Evolutionary conservation across 164 flowering plant genomes (phyloP).

Genomic region (Houttuynia cordata): DNA sequence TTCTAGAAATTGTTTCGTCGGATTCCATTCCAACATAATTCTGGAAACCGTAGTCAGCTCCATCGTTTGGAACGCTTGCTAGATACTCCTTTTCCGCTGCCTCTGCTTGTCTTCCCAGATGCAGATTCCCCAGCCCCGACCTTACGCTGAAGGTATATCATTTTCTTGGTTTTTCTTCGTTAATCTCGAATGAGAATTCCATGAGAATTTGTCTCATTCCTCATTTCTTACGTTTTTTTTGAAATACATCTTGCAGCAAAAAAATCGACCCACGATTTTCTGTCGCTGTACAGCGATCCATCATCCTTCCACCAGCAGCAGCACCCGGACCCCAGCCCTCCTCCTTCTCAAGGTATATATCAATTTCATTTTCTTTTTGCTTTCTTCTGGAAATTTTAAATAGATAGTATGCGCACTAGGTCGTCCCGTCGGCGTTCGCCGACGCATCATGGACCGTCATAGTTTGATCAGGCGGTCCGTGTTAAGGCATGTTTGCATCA

Average conservation of each 20-base stretch:
- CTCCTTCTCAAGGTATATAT: slow-evolving; percentile 55
- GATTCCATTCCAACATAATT: not conserved
- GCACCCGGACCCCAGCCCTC: slow-evolving; percentile 54
- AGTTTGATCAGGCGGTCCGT: too few relatives aligned
- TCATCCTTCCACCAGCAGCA: slow-evolving; percentile 43
- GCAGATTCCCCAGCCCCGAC: slow-evolving; percentile 78
- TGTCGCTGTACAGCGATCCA: slow-evolving; percentile 56
- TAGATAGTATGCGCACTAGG: too few relatives aligned
- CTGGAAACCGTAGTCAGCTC: not conserved
- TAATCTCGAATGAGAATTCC: not conserved
- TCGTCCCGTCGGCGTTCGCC: too few relatives aligned
- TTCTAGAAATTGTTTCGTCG: not conserved
- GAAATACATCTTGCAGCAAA: slow-evolving; percentile 27
- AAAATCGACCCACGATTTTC: slow-evolving; percentile 75
- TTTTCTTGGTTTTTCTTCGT: too few relatives aligned
- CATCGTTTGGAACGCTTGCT: not conserved
- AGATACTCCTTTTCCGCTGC: too few relatives aligned
- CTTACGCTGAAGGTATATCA: slow-evolving; percentile 43
- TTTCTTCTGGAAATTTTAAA: too few relatives aligned
- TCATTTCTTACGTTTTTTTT: not conserved
- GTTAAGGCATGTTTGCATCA: too few relatives aligned
- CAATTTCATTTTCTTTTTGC: too few relatives aligned
- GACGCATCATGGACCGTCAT: too few relatives aligned
- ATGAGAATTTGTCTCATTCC: not conserved
- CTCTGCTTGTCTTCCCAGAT: slow-evolving; percentile 12